Percentiles rank a stretch among this genome's conserved stretches.
Conservation (phyloP, 2,329 filamentous ascomycete genomes). For the Fusarium chlamydosporum region DNA sequence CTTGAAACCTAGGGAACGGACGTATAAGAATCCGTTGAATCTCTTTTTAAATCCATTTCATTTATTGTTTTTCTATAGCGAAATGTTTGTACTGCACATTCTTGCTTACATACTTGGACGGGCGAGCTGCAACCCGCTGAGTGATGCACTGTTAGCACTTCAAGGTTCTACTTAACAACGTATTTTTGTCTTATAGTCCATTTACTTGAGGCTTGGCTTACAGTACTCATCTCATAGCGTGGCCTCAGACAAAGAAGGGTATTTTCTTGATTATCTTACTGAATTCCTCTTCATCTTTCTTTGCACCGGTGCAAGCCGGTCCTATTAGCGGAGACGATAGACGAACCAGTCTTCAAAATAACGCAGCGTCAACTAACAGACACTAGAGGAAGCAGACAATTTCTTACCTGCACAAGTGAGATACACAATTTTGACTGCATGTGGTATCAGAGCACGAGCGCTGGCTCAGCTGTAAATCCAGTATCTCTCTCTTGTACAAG, state of each 20-base stretch:
- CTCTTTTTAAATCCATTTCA: too few relatives aligned
- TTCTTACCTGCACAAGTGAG: not conserved
- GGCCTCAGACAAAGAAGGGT: slow-evolving; percentile 10
- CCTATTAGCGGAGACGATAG: slow-evolving; percentile 24
- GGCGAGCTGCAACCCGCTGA: slow-evolving; percentile 13
- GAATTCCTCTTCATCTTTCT: slow-evolving; percentile 6
- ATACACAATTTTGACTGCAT: slow-evolving; percentile 23
- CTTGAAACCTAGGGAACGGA: not conserved
- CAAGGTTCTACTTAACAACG: slow-evolving; percentile 33
- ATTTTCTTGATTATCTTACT: slow-evolving; percentile 8
- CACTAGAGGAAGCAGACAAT: slow-evolving; percentile 36
- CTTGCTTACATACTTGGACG: slow-evolving; percentile 6
- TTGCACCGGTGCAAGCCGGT: slow-evolving; percentile 47
- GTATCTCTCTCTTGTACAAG: slow-evolving; percentile 33
- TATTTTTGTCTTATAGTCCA: slow-evolving; percentile 30
- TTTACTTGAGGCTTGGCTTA: slow-evolving; percentile 24
- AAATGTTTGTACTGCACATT: not conserved
- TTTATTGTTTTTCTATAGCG: not conserved
- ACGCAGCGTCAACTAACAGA: slow-evolving; percentile 45
- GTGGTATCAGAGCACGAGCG: slow-evolving; percentile 12
- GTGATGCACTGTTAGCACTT: slow-evolving; percentile 5
- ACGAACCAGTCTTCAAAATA: slow-evolving; percentile 38
- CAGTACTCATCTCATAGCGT: not conserved
- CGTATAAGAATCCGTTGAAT: not conserved
- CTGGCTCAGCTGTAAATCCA: slow-evolving; percentile 21